These are phyloP conservation scores for Apiotrichum mycotoxinovorans DNA, from an alignment of 1,284 basidiomycete species.

Conservation along the genomic window DNA sequence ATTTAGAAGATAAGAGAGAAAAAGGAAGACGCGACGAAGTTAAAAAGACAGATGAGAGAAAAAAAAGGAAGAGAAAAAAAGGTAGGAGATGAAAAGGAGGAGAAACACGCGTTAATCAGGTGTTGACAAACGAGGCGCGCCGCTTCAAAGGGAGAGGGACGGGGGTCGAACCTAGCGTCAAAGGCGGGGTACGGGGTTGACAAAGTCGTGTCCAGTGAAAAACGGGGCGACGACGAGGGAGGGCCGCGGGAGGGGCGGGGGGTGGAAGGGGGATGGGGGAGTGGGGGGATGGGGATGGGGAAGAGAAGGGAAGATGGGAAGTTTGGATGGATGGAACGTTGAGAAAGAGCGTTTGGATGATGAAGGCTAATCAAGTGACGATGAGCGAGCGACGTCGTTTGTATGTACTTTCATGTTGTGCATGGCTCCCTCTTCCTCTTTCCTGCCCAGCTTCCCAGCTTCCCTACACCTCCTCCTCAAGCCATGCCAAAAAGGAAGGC, in stretches of 20 bases:
- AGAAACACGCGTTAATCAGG: too few relatives aligned
- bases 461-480: too few relatives aligned
- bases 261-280: background rate
- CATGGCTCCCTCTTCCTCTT: background rate
- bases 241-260: background rate
- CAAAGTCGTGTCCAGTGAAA: background rate
- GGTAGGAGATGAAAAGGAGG: background rate
- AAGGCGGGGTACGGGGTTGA: too few relatives aligned
- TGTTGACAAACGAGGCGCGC: too few relatives aligned
- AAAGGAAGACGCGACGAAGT: background rate
- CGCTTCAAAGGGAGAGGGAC: too few relatives aligned
- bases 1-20: background rate
- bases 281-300: slow-evolving; percentile 1
- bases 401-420: too few relatives aligned
- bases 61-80: background rate
- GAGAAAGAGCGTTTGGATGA: background rate
- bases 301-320: background rate
- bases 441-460: too few relatives aligned
- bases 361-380: slow-evolving; percentile 2
- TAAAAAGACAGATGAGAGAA: background rate
- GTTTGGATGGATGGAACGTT: background rate
- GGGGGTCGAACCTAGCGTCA: too few relatives aligned
- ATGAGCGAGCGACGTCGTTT: background rate
- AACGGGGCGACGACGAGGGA: background rate
- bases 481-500: too few relatives aligned